Evolutionary conservation across 2,329 filamentous ascomycete genomes (phyloP).

Genomic region (Rhinocladiella mackenziei): DNA sequence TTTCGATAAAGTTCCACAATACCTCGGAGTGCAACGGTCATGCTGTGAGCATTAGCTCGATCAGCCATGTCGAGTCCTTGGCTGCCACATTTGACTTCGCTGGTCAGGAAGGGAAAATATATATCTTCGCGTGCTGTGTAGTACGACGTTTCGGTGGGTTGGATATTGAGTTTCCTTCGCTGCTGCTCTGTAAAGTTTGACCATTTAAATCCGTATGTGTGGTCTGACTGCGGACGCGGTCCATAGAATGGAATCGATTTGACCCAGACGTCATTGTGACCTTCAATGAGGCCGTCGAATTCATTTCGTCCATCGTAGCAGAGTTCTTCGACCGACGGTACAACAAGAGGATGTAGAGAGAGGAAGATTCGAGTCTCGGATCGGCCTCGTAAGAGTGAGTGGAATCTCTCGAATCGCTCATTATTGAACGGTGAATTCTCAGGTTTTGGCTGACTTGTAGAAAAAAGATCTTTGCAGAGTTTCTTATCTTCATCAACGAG

Average conservation of each 20-base stretch:
- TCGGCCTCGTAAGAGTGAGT: constrained; percentile 3
- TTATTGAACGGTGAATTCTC: constrained; percentile 6
- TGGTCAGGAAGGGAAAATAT: constrained; percentile 50
- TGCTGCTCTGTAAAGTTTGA: constrained; percentile 44
- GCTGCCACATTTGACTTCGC: constrained; percentile 47
- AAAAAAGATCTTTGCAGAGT: background rate
- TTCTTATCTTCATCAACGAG: background rate
- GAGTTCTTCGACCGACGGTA: constrained; percentile 5
- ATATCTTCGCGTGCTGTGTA: constrained; percentile 32
- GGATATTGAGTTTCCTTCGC: constrained; percentile 37
- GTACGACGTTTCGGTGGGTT: constrained; percentile 7
- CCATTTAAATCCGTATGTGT: constrained; percentile 33
- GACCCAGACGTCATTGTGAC: constrained; percentile 34
- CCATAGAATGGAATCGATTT: constrained; percentile 31
- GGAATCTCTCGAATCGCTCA: constrained; percentile 10
- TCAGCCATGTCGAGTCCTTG: constrained; percentile 33
- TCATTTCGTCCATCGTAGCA: constrained; percentile 1
- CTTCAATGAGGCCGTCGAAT: constrained; percentile 31
- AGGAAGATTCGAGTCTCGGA: constrained; percentile 9
- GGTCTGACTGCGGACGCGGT: constrained; percentile 34
- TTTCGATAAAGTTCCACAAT: constrained; percentile 35
- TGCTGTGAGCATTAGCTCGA: constrained; percentile 32
- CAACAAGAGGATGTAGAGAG: constrained; percentile 4
- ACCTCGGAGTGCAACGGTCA: constrained; percentile 36
- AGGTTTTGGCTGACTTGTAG: constrained; percentile 4